A percentile compares a stretch with the other conserved stretches of the same genome.
These are phyloP conservation scores for Pythium scleroteichum DNA, from an alignment of 352 stramenopile species.

Conservation along the genomic window DNA sequence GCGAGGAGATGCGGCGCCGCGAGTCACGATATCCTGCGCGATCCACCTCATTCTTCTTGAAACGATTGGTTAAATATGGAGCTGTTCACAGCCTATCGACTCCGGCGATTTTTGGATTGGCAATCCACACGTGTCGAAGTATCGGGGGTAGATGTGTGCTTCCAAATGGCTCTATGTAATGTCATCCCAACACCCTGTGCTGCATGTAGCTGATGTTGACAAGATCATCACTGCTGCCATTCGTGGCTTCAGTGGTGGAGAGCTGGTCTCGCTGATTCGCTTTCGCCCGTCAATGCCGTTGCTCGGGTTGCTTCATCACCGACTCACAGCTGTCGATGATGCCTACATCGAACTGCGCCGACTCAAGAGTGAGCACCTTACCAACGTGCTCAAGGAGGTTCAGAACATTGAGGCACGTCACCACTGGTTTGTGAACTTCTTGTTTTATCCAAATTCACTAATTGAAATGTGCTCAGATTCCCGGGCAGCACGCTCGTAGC, in stretches of 20 bases:
- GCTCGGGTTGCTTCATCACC: constrained; percentile 65
- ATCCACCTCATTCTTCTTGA: constrained; percentile 76
- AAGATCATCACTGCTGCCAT: constrained; percentile 83
- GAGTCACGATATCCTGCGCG: constrained; percentile 62
- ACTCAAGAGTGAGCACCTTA: constrained; percentile 69
- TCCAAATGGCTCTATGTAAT: background rate
- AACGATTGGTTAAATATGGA: constrained; percentile 77
- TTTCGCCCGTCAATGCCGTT: constrained; percentile 77
- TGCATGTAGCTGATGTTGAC: constrained; percentile 60
- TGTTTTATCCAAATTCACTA: background rate
- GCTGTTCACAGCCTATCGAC: constrained; percentile 72
- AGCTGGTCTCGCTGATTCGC: constrained; percentile 77
- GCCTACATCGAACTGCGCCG: constrained; percentile 70
- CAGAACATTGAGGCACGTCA: constrained; percentile 53
- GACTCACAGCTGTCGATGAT: constrained; percentile 69
- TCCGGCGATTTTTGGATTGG: constrained; percentile 71
- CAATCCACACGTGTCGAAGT: constrained; percentile 59
- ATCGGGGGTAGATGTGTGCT: constrained; percentile 44
- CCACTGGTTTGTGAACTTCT: too few species aligned
- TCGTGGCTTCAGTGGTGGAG: constrained; percentile 74
- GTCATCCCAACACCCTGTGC: background rate
- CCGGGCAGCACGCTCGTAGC: constrained; percentile 49
- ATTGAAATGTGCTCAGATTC: constrained; percentile 39
- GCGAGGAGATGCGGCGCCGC: constrained; percentile 67
- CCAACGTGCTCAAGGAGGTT: constrained; percentile 49